Conservation (phyloP, 106 monocot genomes). For the Gastrodia elata region DNA sequence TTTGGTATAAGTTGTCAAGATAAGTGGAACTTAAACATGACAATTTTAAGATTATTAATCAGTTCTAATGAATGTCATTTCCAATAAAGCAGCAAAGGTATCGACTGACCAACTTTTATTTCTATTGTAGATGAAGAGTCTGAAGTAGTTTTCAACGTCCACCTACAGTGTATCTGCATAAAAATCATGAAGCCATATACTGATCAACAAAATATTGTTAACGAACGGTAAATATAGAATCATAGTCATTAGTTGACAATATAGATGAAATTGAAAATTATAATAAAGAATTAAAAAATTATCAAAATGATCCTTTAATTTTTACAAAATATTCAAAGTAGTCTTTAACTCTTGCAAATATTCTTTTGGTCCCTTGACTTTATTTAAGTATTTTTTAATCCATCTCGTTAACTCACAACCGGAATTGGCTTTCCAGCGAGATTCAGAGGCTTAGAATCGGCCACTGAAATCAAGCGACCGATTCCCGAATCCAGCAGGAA, state of each 20-base stretch:
- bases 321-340: no score
- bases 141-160: constrained; percentile 51
- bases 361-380: no score
- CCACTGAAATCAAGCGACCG: no score
- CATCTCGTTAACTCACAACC: no score
- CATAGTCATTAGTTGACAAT: not conserved
- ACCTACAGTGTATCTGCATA: constrained; percentile 81
- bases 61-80: not conserved
- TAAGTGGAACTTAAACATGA: not conserved
- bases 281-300: no score
- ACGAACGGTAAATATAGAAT: not conserved
- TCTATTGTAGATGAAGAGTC: constrained; percentile 50
- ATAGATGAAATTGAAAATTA: no score
- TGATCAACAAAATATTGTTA: not conserved
- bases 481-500: no score
- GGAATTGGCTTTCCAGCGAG: no score
- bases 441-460: no score
- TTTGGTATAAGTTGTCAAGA: not conserved
- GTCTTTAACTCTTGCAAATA: no score
- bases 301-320: no score
- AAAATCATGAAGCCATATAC: not conserved
- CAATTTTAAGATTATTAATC: not conserved
- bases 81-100: not conserved
- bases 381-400: no score
- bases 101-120: constrained; percentile 72